These are phyloP conservation scores for Jaltomata sinuosa DNA, from an alignment of 257 asterid species.

Conservation along the genomic window DNA sequence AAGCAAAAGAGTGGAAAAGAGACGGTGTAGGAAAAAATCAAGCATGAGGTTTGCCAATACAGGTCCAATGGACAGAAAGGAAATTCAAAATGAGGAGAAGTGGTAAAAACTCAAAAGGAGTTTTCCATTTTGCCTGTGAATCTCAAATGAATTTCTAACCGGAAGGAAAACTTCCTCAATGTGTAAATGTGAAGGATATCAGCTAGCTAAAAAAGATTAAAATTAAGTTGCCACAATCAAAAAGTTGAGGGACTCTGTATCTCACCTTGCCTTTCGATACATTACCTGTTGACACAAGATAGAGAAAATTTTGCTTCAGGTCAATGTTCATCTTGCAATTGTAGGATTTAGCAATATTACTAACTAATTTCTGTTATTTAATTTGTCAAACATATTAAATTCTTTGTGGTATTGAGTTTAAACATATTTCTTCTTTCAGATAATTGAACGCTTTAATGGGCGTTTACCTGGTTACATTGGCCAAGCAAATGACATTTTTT, in stretches of 20 bases:
- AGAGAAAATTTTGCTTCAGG: neutral
- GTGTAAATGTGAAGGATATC: neutral
- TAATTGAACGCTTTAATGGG: slow-evolving; percentile 70
- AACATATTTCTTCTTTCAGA: slow-evolving; percentile 29
- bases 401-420: neutral
- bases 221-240: neutral
- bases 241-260: neutral
- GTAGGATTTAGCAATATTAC: neutral
- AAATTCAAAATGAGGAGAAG: neutral
- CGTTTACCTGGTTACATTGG: slow-evolving; percentile 88
- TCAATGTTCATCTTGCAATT: neutral
- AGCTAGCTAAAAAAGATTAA: neutral
- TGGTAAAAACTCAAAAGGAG: neutral
- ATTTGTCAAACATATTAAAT: neutral
- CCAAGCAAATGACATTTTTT: slow-evolving; percentile 42
- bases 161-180: neutral
- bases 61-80: neutral
- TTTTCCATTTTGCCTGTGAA: neutral
- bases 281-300: neutral
- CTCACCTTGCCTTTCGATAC: neutral
- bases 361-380: neutral
- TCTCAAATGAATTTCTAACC: neutral
- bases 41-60: neutral
- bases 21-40: neutral
- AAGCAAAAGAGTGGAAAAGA: neutral